Conservation (phyloP, 805 yeast genomes). For the Spathaspora sp. region DNA sequence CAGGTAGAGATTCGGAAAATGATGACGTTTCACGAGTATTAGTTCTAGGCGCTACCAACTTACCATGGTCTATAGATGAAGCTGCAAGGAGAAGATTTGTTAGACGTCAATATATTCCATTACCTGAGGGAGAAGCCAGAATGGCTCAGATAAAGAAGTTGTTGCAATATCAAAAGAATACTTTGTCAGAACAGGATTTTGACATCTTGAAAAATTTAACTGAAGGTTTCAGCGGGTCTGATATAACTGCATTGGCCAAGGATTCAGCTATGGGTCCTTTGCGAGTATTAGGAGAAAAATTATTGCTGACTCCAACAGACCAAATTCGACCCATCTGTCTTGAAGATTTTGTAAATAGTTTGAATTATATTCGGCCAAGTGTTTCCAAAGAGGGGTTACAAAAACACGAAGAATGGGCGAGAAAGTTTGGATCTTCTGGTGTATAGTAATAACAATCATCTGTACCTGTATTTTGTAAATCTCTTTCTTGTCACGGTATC, state of each 20-base stretch:
- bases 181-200: slow-evolving; percentile 61
- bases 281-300: slow-evolving; percentile 81
- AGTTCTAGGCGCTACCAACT: slow-evolving; percentile 89
- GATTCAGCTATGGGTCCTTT: slow-evolving; percentile 99
- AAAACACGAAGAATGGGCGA: slow-evolving; percentile 87
- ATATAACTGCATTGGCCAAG: slow-evolving; percentile 87
- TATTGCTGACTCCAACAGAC: slow-evolving; percentile 65
- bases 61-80: slow-evolving; percentile 97
- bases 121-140: slow-evolving; percentile 86
- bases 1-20: slow-evolving; percentile 52
- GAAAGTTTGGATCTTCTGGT: slow-evolving; percentile 82
- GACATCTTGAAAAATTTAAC: slow-evolving; percentile 61
- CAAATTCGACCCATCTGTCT: slow-evolving; percentile 73
- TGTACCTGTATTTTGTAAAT: background rate
- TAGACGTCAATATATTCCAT: slow-evolving; percentile 86
- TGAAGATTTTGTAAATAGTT: slow-evolving; percentile 70
- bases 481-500: background rate
- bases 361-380: slow-evolving; percentile 80
- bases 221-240: slow-evolving; percentile 85
- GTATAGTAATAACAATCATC: slow-evolving; percentile 37
- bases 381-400: slow-evolving; percentile 78
- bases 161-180: slow-evolving; percentile 67
- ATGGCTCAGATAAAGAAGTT: slow-evolving; percentile 65
- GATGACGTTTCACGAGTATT: slow-evolving; percentile 59
- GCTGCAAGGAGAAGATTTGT: slow-evolving; percentile 94